These are phyloP conservation scores for Ceratocystis alfenasii DNA, from an alignment of 2,329 filamentous ascomycete species.

Conservation along the genomic window DNA sequence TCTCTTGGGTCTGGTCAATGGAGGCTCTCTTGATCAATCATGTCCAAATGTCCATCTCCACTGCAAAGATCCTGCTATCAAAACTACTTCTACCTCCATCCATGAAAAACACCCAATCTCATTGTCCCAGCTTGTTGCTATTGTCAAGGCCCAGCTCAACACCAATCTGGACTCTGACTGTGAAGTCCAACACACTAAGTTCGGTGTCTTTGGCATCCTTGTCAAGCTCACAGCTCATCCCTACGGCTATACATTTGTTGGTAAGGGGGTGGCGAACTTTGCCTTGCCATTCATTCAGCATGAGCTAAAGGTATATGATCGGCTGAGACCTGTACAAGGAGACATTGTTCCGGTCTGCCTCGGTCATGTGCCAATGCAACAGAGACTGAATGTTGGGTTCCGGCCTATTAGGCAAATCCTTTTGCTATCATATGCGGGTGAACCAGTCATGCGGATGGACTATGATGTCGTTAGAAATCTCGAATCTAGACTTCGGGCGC, in stretches of 20 bases:
- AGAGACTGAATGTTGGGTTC: no score
- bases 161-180: background rate
- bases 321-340: background rate
- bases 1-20: background rate
- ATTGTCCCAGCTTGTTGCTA: no score
- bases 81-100: no score
- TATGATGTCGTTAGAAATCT: no score
- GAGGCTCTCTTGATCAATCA: background rate
- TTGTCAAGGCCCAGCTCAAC: background rate
- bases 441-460: no score
- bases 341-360: background rate
- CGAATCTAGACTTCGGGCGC: no score
- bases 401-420: no score
- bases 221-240: background rate
- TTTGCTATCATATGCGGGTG: no score
- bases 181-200: background rate
- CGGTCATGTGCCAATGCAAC: no score
- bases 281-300: background rate
- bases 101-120: background rate
- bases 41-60: background rate
- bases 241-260: constrained; percentile 9
- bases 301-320: background rate
- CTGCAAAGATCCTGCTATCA: background rate
- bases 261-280: background rate
- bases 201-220: background rate